Conservation (phyloP, 129 eudicot species). For the Calendula officinalis region DNA sequence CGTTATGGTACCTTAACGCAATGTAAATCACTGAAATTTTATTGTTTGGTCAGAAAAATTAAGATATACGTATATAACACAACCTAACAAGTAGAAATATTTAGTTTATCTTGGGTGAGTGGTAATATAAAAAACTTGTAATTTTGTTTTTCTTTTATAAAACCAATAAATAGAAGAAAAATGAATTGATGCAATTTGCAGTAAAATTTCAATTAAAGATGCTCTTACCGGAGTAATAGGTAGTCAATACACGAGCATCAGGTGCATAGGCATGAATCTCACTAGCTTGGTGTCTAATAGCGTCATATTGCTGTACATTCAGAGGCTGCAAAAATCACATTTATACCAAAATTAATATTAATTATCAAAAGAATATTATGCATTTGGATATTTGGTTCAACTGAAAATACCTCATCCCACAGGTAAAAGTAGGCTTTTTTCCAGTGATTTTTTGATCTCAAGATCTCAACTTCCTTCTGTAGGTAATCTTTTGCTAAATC, state of each 20-base stretch:
- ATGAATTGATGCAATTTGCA: neutral
- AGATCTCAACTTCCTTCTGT: slow-evolving; percentile 83
- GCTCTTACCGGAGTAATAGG: slow-evolving; percentile 84
- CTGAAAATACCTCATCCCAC: slow-evolving; percentile 90
- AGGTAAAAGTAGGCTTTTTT: slow-evolving; percentile 93
- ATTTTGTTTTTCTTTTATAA: no score
- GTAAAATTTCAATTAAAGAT: slow-evolving; percentile 10
- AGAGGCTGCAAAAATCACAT: slow-evolving; percentile 64
- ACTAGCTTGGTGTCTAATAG: slow-evolving; percentile 81
- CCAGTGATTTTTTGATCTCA: slow-evolving; percentile 87
- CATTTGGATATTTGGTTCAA: slow-evolving; percentile 6
- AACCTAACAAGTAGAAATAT: no score
- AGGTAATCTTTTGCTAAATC: slow-evolving; percentile 67
- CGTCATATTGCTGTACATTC: slow-evolving; percentile 76
- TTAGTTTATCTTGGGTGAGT: no score
- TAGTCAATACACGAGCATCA: slow-evolving; percentile 95
- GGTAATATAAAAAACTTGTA: no score
- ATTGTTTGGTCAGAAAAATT: no score
- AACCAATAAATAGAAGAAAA: no score
- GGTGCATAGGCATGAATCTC: slow-evolving; percentile 93
- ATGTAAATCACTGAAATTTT: no score
- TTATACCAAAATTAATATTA: slow-evolving; percentile 2
- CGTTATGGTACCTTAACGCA: no score
- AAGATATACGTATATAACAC: no score
- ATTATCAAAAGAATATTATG: neutral